These are phyloP conservation scores for Knoxia roxburghii DNA, from an alignment of 257 asterid genomes.

Conservation along the genomic window DNA sequence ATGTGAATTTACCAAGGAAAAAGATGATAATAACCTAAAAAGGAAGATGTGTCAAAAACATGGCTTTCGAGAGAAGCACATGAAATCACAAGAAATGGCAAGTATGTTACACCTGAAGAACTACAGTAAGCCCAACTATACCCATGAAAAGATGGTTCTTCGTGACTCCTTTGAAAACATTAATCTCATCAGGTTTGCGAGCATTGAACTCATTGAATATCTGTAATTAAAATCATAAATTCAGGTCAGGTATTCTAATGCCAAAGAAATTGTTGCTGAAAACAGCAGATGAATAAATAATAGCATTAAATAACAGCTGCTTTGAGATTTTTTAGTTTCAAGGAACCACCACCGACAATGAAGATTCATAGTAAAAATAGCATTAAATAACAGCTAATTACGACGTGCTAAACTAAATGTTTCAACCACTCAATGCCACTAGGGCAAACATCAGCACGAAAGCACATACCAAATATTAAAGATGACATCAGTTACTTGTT, in stretches of 20 bases:
- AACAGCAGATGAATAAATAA: not conserved
- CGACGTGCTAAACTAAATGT: not conserved
- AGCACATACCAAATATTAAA: not conserved
- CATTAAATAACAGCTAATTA: too few species aligned
- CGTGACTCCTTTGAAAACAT: constrained; percentile 73
- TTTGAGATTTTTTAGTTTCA: not conserved
- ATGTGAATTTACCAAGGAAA: constrained; percentile 72
- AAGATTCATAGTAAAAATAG: too few species aligned
- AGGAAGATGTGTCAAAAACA: not conserved
- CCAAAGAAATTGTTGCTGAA: not conserved
- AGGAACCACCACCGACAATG: too few species aligned
- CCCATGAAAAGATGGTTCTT: constrained; percentile 72
- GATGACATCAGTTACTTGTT: not conserved
- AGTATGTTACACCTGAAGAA: constrained; percentile 59
- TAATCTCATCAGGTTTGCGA: constrained; percentile 85
- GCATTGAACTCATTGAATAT: constrained; percentile 88
- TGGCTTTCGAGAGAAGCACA: not conserved
- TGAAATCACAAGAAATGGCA: constrained; percentile 1
- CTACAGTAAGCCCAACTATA: constrained; percentile 56
- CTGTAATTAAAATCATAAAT: constrained; percentile 25
- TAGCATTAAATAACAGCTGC: not conserved
- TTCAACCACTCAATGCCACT: not conserved
- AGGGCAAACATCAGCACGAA: not conserved
- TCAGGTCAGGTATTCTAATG: not conserved
- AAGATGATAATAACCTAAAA: constrained; percentile 69